phyloP scores from a whole-genome alignment of 83 land plant species.

The Thuja plicata region DNA sequence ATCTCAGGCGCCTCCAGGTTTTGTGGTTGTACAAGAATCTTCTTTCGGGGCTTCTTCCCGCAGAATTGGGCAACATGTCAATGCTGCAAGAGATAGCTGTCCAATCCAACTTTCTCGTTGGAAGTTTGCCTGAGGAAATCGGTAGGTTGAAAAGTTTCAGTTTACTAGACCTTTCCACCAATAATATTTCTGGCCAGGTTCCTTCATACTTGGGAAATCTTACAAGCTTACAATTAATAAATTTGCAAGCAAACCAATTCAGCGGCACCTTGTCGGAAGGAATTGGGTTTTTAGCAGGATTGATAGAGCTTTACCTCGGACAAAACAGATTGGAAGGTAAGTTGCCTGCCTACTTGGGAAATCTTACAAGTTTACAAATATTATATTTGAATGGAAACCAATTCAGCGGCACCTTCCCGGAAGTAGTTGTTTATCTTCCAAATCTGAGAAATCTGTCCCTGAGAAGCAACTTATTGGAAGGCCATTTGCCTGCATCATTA shows the following conservation, averaged over 20 bases:
- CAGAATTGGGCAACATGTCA: too few species aligned
- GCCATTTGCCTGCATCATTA: constrained; percentile 49
- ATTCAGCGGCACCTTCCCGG: neutral
- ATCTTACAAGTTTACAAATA: neutral
- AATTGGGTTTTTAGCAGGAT: too few species aligned
- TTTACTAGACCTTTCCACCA: constrained; percentile 27
- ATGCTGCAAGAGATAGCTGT: neutral
- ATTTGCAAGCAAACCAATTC: too few species aligned
- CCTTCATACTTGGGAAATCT: constrained; percentile 24
- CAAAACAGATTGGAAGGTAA: too few species aligned
- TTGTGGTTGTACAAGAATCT: too few species aligned
- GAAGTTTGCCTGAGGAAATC: constrained; percentile 40
- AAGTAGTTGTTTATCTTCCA: neutral
- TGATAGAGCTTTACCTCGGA: too few species aligned
- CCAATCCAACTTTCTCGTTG: constrained; percentile 18
- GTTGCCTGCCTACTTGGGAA: too few species aligned
- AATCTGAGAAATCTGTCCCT: too few species aligned
- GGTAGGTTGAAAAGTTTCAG: constrained; percentile 28
- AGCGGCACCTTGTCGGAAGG: too few species aligned
- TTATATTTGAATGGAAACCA: neutral
- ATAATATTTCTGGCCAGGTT: constrained; percentile 35
- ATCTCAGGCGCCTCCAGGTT: too few species aligned
- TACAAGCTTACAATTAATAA: too few species aligned
- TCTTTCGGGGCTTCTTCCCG: too few species aligned
- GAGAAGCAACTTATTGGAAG: constrained; percentile 28